phyloP scores from a whole-genome alignment of 371 early-diverging fungal species.

The Mucor lusitanicus region DNA sequence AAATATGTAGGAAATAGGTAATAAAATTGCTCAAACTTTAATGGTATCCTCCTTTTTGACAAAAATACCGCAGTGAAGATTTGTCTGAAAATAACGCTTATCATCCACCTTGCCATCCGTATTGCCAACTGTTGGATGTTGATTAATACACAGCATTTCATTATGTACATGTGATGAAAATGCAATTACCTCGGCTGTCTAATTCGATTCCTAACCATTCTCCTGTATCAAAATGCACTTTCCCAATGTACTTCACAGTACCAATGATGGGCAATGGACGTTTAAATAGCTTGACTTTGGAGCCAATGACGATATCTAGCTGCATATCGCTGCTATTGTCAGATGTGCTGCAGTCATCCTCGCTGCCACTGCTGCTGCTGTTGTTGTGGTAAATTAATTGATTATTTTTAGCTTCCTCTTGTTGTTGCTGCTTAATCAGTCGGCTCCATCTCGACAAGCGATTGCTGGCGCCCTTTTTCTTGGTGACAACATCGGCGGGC shows the following conservation, averaged over 20 bases:
- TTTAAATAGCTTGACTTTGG: slow-evolving; percentile 31
- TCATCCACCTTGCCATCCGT: slow-evolving; percentile 42
- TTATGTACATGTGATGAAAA: not conserved
- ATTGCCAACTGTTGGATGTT: slow-evolving; percentile 32
- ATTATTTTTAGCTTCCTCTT: slow-evolving; percentile 10
- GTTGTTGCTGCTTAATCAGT: slow-evolving; percentile 6
- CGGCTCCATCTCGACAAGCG: slow-evolving; percentile 10
- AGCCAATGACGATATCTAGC: slow-evolving; percentile 17
- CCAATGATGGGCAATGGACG: slow-evolving; percentile 40
- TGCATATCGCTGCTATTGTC: not conserved
- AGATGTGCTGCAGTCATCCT: not conserved
- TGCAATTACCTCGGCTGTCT: slow-evolving; percentile 37
- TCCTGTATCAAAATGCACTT: slow-evolving; percentile 28
- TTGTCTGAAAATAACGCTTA: slow-evolving; percentile 42
- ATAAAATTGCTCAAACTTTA: slow-evolving; percentile 10
- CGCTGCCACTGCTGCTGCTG: not conserved
- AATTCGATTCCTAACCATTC: slow-evolving; percentile 50
- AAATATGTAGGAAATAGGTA: not conserved
- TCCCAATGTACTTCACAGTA: slow-evolving; percentile 40
- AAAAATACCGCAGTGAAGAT: slow-evolving; percentile 44
- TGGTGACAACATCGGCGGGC: not conserved
- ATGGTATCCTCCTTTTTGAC: slow-evolving; percentile 36
- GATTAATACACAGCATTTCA: not conserved
- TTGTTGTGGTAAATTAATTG: not conserved
- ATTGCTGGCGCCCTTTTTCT: not conserved